These are phyloP conservation scores for Nymphaea colorata DNA, from an alignment of 164 flowering plant genomes.

Conservation along the genomic window DNA sequence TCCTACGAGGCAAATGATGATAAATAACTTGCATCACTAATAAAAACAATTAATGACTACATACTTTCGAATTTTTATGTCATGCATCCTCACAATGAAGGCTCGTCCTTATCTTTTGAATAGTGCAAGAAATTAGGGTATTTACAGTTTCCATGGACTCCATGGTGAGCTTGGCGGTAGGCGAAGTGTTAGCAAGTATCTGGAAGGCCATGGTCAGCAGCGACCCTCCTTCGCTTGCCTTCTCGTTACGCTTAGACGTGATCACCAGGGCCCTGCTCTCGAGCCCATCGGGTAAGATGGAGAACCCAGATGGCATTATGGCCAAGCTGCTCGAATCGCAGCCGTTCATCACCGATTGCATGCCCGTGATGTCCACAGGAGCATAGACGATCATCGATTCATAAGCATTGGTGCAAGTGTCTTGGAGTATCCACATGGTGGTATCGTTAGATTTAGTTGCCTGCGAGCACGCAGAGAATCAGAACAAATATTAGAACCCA, in stretches of 20 bases:
- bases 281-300: slow-evolving; percentile 76
- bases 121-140: slow-evolving; percentile 61
- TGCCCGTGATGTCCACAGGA: slow-evolving; percentile 51
- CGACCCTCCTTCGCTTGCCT: slow-evolving; percentile 69
- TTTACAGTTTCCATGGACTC: slow-evolving; percentile 74
- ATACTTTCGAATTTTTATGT: background rate
- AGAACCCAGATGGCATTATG: slow-evolving; percentile 79
- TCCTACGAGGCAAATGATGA: slow-evolving; percentile 1
- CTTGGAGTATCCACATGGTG: slow-evolving; percentile 73
- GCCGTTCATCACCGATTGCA: slow-evolving; percentile 85
- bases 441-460: slow-evolving; percentile 54
- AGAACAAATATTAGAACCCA: no score
- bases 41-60: background rate
- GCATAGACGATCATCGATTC: slow-evolving; percentile 86
- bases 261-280: slow-evolving; percentile 76
- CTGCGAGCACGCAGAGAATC: slow-evolving; percentile 25
- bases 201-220: slow-evolving; percentile 81
- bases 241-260: slow-evolving; percentile 64
- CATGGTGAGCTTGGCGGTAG: slow-evolving; percentile 47
- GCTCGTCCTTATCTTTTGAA: slow-evolving; percentile 64
- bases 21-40: background rate
- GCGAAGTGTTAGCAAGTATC: slow-evolving; percentile 48
- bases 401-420: slow-evolving; percentile 62
- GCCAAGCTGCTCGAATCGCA: slow-evolving; percentile 74
- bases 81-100: slow-evolving; percentile 80